Evolutionary conservation across 2,329 filamentous ascomycete genomes (phyloP).

Genomic region (Talaromyces rugulosus): DNA sequence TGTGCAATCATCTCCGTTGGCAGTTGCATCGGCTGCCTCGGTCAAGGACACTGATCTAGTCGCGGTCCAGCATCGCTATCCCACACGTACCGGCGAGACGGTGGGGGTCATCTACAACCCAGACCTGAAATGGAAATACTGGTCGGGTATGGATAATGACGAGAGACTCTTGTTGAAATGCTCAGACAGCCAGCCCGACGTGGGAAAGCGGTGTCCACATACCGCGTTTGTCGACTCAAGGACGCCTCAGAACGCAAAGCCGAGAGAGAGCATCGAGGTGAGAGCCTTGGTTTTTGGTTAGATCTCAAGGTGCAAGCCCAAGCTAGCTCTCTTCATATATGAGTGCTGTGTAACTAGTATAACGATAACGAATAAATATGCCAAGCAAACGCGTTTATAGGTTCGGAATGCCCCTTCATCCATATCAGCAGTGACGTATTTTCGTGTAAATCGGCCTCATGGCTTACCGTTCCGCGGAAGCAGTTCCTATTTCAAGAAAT

Average conservation of each 20-base stretch:
- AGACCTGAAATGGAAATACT: conserved; percentile 71
- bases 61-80: conserved; percentile 70
- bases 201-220: conserved; percentile 57
- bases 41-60: conserved; percentile 62
- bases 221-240: conserved; percentile 75
- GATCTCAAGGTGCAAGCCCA: neutral
- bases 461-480: neutral
- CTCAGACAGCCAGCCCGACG: conserved; percentile 59
- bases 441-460: neutral
- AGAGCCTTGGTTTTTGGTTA: conserved; percentile 75
- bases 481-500: neutral
- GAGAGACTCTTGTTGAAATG: conserved; percentile 76
- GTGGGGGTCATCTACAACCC: conserved; percentile 62
- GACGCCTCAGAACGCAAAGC: conserved; percentile 64
- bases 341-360: neutral
- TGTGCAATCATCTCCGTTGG: conserved; percentile 55
- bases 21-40: conserved; percentile 52
- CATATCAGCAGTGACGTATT: neutral
- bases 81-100: conserved; percentile 67
- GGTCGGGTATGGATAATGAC: conserved; percentile 69
- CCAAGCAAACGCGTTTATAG: neutral
- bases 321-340: neutral
- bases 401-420: neutral
- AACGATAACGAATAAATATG: neutral
- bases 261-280: conserved; percentile 85